Conservation (phyloP, 805 yeast genomes). For the Saccharomycodes ludwigii region DNA sequence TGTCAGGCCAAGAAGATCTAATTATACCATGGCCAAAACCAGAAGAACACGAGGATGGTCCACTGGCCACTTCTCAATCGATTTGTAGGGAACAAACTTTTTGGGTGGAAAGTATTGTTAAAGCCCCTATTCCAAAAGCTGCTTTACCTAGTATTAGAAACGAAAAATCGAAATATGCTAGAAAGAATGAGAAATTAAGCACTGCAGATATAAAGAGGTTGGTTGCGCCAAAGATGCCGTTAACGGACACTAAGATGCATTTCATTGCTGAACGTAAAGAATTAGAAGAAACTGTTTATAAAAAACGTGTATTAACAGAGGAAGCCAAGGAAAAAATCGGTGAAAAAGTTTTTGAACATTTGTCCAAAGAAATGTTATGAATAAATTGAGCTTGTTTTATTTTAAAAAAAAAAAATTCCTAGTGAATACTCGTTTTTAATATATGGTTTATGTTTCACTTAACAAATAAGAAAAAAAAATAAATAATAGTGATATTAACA, state of each 20-base stretch:
- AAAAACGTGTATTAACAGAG: conserved; percentile 26
- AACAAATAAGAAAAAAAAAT: conserved; percentile 12
- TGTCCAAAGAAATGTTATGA: conserved; percentile 21
- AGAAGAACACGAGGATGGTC: conserved; percentile 36
- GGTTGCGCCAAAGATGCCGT: conserved; percentile 68
- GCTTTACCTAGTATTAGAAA: conserved; percentile 63
- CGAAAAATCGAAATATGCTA: conserved; percentile 55
- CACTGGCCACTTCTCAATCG: conserved; percentile 42
- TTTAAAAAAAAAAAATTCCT: neutral
- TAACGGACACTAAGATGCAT: conserved; percentile 48
- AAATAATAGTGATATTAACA: too few species aligned
- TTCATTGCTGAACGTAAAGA: conserved; percentile 41
- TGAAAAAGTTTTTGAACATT: conserved; percentile 25
- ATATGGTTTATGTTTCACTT: neutral
- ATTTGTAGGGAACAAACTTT: conserved; percentile 60
- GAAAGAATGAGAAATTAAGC: conserved; percentile 30
- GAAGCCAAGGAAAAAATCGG: conserved; percentile 35
- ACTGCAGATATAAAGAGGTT: conserved; percentile 48
- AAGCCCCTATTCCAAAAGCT: conserved; percentile 55
- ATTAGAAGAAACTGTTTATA: conserved; percentile 32
- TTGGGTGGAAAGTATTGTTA: conserved; percentile 54
- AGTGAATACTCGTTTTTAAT: neutral
- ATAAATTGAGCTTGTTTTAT: neutral
- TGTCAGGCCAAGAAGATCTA: conserved; percentile 53
- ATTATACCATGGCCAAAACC: conserved; percentile 89